Base-by-base conservation (phyloP, 2,329 filamentous ascomycete species). In the Ambrosiella beaveri region DNA sequence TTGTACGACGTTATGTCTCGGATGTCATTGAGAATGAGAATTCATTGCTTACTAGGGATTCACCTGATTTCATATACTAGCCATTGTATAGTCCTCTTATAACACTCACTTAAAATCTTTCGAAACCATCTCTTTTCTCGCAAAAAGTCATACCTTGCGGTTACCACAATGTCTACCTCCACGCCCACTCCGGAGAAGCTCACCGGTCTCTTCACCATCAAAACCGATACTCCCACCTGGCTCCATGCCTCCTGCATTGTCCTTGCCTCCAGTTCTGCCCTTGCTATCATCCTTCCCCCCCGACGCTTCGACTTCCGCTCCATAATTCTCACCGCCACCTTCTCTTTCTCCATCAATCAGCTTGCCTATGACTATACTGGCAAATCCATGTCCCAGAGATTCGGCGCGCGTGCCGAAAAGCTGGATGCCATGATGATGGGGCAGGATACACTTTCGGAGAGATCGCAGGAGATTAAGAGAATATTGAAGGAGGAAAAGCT, bases 331-430 rank as follows among this genome's bases (percentile, higher is more conserved):
- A 71, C 71, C 59, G 70, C 70, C 59, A 72, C 73, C 59, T 73
- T 76, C 63, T 74, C 78, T 37, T 72, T 77, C 63, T 74, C 74
- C 58, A 74, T 75, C 59, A 77, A 77, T 66, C 75, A 77, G 67
- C 74, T 82, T 45, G 71, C 71, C 54, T 73, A 75, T 67, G 77
- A 79, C 67, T 80, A 76, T 68, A 80, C 73, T 12, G 78, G 78
- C 55, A 70, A 71, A 54, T 78, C 76, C 36, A 72, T 80, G 60
- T 69, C 72, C 64, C 64, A 69, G 62, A 76, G 77, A 7, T 71
- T 78, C 61, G 67, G 66, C 59, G 68, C 64, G 61, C 74, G 76
- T 57, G 64, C 73, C 62, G 64, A 64, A 35, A 71, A 70, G 13
- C 68, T 81, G 49, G 56, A 53, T 19, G 56, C 45, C 1, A 36